phyloP scores from a whole-genome alignment of 345 rosid genomes.

The Eucalyptus leucophloia region DNA sequence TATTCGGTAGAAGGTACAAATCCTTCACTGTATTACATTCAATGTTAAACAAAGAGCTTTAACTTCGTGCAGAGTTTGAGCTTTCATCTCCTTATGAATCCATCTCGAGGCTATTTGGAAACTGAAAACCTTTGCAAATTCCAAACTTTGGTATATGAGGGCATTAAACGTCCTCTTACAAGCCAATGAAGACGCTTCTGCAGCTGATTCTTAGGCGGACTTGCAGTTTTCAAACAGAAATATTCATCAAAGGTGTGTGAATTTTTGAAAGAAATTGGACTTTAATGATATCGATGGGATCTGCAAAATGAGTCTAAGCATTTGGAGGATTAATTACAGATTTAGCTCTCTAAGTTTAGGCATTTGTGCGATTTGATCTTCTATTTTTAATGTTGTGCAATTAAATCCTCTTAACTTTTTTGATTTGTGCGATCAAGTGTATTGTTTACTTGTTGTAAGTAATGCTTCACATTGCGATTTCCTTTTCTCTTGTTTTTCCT shows the following conservation, averaged over 20 bases:
- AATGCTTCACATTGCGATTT: too few species aligned
- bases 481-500: not conserved
- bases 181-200: not conserved
- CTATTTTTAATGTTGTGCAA: not conserved
- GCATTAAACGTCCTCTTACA: not conserved
- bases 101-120: not conserved
- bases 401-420: not conserved
- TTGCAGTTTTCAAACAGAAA: not conserved
- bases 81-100: not conserved
- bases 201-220: not conserved
- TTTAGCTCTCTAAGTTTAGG: not conserved
- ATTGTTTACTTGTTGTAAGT: not conserved
- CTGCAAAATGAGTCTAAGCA: not conserved
- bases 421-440: too few species aligned
- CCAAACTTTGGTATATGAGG: not conserved
- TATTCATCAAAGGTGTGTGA: not conserved
- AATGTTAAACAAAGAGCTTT: not conserved
- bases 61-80: not conserved
- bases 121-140: not conserved
- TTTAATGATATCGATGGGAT: not conserved
- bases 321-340: not conserved
- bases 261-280: not conserved
- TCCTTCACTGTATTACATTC: not conserved
- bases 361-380: not conserved
- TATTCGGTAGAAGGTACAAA: not conserved